A percentile compares a stretch with the other conserved stretches of the same genome.
Evolutionary conservation across 202 grass and related monocot species (phyloP).

Genomic region (Zizania palustris): DNA sequence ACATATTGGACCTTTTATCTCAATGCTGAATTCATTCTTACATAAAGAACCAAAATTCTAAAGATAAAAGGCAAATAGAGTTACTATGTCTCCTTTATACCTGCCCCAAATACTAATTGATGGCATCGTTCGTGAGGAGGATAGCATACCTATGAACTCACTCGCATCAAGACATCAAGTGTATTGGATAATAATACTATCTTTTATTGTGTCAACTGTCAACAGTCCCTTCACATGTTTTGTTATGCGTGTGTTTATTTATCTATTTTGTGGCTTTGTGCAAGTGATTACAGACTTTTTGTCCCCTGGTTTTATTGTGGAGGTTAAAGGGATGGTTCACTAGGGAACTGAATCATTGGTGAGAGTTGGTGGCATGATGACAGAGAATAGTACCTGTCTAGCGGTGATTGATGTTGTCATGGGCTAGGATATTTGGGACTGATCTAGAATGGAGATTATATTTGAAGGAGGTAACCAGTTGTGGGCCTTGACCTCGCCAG

Average conservation of each 20-base stretch:
- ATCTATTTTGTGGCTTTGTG: not conserved
- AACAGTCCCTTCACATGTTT: not conserved
- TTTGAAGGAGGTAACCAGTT: too few relatives aligned
- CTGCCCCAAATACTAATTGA: not conserved
- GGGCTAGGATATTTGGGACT: too few relatives aligned
- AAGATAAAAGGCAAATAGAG: not conserved
- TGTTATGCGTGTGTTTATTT: not conserved
- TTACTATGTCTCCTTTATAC: not conserved
- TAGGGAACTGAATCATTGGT: not conserved
- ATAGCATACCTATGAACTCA: not conserved
- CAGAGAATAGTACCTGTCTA: too few relatives aligned
- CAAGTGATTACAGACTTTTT: not conserved
- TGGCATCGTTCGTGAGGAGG: not conserved
- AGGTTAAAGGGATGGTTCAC: not conserved
- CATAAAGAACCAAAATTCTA: not conserved
- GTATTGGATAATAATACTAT: not conserved
- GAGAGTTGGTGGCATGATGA: not conserved
- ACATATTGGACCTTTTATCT: not conserved
- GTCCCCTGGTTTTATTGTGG: not conserved
- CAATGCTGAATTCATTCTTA: slow-evolving; percentile 7
- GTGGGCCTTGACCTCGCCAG: too few relatives aligned
- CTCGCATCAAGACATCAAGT: not conserved
- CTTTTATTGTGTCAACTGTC: not conserved
- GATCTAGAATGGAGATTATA: too few relatives aligned
- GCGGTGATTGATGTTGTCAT: too few relatives aligned